Conservation (phyloP, 768 basidiomycete species). For the Termitomyces eurrhizus region DNA sequence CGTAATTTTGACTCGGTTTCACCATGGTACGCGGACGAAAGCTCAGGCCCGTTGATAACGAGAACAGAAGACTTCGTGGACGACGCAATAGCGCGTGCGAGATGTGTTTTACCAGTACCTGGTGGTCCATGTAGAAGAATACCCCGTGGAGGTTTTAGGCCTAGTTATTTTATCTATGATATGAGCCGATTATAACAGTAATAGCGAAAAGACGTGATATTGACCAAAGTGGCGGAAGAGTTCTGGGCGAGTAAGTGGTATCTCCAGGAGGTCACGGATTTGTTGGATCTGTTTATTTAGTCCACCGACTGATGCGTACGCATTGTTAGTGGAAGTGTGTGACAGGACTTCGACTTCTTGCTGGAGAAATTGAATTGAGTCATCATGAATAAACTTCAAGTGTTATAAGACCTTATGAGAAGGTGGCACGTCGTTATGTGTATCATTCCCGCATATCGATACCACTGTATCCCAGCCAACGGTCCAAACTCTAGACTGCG, state of each 20-base stretch:
- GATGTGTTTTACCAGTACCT: conserved; percentile 96
- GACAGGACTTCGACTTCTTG: conserved; percentile 44
- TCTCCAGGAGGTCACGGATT: conserved; percentile 82
- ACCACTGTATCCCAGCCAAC: conserved; percentile 69
- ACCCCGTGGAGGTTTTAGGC: conserved; percentile 94
- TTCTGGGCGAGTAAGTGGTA: conserved; percentile 80
- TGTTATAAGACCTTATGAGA: conserved; percentile 32
- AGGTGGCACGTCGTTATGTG: conserved; percentile 17
- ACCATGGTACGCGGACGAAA: conserved; percentile 94
- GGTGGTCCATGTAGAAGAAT: conserved; percentile 94
- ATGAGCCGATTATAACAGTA: conserved; percentile 1
- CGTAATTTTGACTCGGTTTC: conserved; percentile 92
- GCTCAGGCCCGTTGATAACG: conserved; percentile 91
- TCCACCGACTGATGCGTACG: conserved; percentile 87
- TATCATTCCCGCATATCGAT: conserved; percentile 32
- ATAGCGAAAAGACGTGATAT: conserved; percentile 19
- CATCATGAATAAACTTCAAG: conserved; percentile 4
- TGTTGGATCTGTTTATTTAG: conserved; percentile 82
- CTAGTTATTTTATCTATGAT: conserved; percentile 26
- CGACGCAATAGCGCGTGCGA: conserved; percentile 90
- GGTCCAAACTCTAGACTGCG: conserved; percentile 47
- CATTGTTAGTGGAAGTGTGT: conserved; percentile 40
- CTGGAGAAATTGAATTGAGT: conserved; percentile 25
- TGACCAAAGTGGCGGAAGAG: conserved; percentile 74
- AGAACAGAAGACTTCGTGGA: conserved; percentile 87